Base-by-base conservation (phyloP, 352 stramenopile genomes). In the Pythium periplocum region DNA sequence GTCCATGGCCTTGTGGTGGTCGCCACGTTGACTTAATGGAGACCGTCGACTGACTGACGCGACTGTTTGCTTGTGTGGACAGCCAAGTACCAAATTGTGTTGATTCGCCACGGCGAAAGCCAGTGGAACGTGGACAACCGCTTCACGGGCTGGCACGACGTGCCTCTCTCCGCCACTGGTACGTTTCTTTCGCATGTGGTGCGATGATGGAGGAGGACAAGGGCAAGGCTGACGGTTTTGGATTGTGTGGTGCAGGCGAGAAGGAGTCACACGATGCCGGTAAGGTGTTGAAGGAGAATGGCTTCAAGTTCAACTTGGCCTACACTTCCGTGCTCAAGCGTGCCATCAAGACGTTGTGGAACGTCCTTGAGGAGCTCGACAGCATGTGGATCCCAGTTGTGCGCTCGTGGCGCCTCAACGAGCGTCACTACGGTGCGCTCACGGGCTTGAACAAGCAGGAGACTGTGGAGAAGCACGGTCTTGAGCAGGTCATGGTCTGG, bases 91-190 rank as follows among this genome's bases (percentile, higher is more conserved):
- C 80, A 90, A 66, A 75, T 94, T 57, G 83, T 94, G 44, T 55
- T 96, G n/a, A 92, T 96, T 45, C 83, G 95, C 67, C 96, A 99
- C 78, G 95, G 97, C 70, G 95, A 99, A 76, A 98, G 86, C 45
- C 93, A 96, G 47, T 99, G 96, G 96, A 99, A 99, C 78, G 80
- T 98, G 40, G 85, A 98, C 68, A 99, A 99, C 78, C 91, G 93
- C 67, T 99, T 99, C 78, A 99, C 96, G 41, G 97, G 97, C 49
- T 99, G 97, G 97, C 86, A 98, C 64, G 97, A 99, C 68, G 95
- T 98, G 55, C 92, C 88, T 48, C 81, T 99, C 26, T 97, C 90
- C 42, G 69, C 58, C 35, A 90, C 79, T 51, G 77, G 65, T 72
- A 44, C 51, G 55, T 57, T 4, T 45, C 17, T 26, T 26, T 26